These are phyloP conservation scores for Skeletonema costatum DNA, from an alignment of 108 stramenopile species.

Conservation along the genomic window DNA sequence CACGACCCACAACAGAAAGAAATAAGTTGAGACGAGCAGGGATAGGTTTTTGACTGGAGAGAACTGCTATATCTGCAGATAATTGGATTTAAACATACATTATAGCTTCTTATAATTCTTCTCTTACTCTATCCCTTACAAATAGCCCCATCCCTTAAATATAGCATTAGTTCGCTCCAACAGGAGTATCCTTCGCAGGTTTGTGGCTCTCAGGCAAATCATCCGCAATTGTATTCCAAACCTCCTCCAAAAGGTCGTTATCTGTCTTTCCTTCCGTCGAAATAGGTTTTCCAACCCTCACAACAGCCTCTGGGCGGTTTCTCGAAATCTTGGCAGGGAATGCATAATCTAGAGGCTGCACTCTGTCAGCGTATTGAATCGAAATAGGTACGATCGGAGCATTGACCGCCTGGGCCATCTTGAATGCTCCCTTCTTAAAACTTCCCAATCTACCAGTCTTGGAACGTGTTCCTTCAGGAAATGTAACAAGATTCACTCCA, in stretches of 20 bases:
- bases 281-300: constrained; percentile 50
- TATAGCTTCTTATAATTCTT: not conserved
- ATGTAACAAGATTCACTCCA: constrained; percentile 55
- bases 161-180: constrained; percentile 28
- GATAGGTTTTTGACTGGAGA: too few species aligned
- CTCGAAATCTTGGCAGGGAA: constrained; percentile 44
- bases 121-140: too few species aligned
- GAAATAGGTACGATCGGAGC: constrained; percentile 49
- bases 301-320: constrained; percentile 24
- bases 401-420: constrained; percentile 50
- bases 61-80: too few species aligned
- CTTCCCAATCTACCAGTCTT: constrained; percentile 51
- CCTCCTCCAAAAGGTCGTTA: constrained; percentile 48
- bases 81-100: not conserved
- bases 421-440: constrained; percentile 72
- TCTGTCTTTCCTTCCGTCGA: constrained; percentile 49
- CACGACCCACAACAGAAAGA: too few species aligned
- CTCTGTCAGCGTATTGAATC: constrained; percentile 46
- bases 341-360: constrained; percentile 51
- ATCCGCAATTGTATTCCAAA: constrained; percentile 51
- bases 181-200: constrained; percentile 40
- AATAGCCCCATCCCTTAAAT: not conserved
- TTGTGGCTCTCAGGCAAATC: constrained; percentile 52
- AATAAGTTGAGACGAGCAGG: too few species aligned
- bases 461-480: constrained; percentile 63